A percentile compares a stretch with the other conserved stretches of the same genome.
Evolutionary conservation across 1,284 basidiomycete species (phyloP).

Genomic region (Ganoderma meredithae): DNA sequence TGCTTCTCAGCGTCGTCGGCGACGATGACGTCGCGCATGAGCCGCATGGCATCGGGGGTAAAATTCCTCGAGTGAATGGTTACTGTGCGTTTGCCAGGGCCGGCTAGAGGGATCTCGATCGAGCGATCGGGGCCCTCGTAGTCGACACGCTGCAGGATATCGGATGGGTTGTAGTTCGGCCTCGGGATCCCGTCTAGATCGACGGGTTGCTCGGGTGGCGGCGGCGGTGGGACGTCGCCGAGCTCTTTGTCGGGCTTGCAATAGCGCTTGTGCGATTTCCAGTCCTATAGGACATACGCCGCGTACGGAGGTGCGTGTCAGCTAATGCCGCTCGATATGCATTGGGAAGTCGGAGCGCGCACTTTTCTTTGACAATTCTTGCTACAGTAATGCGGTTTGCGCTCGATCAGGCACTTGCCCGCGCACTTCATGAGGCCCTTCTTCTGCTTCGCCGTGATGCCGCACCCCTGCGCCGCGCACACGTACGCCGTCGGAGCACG

Average conservation of each 20-base stretch:
- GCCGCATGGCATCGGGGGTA: constrained; percentile 11
- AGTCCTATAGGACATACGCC: background rate
- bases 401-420: constrained; percentile 21
- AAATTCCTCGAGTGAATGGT: constrained; percentile 9
- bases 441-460: constrained; percentile 12
- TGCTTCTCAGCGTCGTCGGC: background rate
- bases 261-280: constrained; percentile 11
- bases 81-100: background rate
- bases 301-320: background rate
- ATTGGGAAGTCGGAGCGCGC: background rate
- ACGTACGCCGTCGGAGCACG: constrained; percentile 16
- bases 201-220: background rate
- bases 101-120: constrained; percentile 12
- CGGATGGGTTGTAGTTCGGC: background rate
- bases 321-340: background rate
- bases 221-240: background rate
- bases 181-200: background rate
- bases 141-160: constrained; percentile 4
- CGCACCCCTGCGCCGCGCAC: constrained; percentile 23
- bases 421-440: constrained; percentile 16
- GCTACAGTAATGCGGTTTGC: constrained; percentile 11
- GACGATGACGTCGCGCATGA: constrained; percentile 15
- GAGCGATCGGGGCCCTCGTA: constrained; percentile 14
- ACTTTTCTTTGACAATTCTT: constrained; percentile 22
- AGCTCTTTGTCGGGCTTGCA: constrained; percentile 18